These are phyloP conservation scores for Termitomyces sp. DNA, from an alignment of 768 basidiomycete genomes.

Conservation along the genomic window DNA sequence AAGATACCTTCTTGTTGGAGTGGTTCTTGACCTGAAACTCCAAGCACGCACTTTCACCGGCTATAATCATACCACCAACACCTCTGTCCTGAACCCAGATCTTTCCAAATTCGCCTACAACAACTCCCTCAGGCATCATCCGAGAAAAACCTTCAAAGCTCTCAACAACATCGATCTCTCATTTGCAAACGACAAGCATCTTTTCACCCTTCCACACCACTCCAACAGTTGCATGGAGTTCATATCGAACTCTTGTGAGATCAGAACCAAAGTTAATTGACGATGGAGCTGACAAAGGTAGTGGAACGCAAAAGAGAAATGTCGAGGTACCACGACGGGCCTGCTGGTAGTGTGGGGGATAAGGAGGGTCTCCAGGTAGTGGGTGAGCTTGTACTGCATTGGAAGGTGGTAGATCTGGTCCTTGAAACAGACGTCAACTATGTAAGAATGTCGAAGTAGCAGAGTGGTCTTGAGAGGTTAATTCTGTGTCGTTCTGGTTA, in stretches of 20 bases:
- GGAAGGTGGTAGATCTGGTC: constrained; percentile 76
- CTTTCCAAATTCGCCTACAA: constrained; percentile 76
- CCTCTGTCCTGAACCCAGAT: constrained; percentile 72
- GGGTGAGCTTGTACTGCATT: constrained; percentile 75
- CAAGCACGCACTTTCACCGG: constrained; percentile 68
- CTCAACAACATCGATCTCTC: constrained; percentile 65
- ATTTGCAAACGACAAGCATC: constrained; percentile 59
- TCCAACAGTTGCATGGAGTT: constrained; percentile 67
- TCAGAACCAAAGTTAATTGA: constrained; percentile 70
- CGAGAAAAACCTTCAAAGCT: constrained; percentile 34
- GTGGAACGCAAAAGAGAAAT: constrained; percentile 75
- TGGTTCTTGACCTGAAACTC: constrained; percentile 83
- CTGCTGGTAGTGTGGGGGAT: constrained; percentile 65
- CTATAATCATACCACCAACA: constrained; percentile 57
- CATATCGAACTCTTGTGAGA: constrained; percentile 67
- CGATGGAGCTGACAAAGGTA: constrained; percentile 65
- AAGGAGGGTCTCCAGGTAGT: constrained; percentile 48
- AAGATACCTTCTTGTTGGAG: constrained; percentile 67
- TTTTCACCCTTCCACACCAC: constrained; percentile 77
- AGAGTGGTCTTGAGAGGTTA: constrained; percentile 75
- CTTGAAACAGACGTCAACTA: constrained; percentile 70
- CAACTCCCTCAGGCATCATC: constrained; percentile 51
- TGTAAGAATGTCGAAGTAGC: constrained; percentile 78
- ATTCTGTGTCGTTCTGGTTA: constrained; percentile 41
- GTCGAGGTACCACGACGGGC: constrained; percentile 76